Percentiles rank a stretch among this genome's conserved stretches.
Conservation (phyloP, 2,329 filamentous ascomycete species). For the Myriosclerotinia scirpicola region DNA sequence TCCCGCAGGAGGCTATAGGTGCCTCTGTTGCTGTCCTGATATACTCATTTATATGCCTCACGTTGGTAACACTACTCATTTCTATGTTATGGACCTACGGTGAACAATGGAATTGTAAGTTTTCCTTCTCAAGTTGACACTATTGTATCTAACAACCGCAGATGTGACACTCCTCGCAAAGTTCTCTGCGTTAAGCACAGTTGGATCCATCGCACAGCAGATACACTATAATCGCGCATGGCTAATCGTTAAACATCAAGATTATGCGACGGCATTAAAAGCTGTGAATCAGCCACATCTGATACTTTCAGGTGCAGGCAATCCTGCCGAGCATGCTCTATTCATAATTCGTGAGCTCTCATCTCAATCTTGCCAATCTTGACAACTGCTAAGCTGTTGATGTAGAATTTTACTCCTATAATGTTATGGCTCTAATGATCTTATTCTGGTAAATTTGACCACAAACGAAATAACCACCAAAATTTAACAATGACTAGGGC, state of each 20-base stretch:
- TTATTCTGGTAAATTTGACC: conserved; percentile 46
- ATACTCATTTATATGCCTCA: conserved; percentile 37
- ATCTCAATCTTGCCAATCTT: background rate
- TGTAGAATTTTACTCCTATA: conserved; percentile 52
- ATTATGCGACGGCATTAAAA: conserved; percentile 43
- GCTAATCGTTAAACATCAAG: conserved; percentile 32
- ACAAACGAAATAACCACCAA: background rate
- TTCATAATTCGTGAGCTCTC: conserved; percentile 49
- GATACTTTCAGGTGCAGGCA: conserved; percentile 46
- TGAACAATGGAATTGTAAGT: conserved; percentile 39
- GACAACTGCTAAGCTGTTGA: conserved; percentile 20
- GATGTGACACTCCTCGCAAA: conserved; percentile 37
- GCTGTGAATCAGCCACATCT: conserved; percentile 45
- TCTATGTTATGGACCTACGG: conserved; percentile 38
- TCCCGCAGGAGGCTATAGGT: conserved; percentile 35
- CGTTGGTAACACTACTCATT: conserved; percentile 31
- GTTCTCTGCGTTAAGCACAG: conserved; percentile 36
- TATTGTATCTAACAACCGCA: conserved; percentile 18
- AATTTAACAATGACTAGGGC: conserved; percentile 39
- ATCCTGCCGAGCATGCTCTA: conserved; percentile 46
- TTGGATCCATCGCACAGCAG: conserved; percentile 39
- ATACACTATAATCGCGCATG: conserved; percentile 37
- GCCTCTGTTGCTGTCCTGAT: conserved; percentile 35
- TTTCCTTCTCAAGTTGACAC: background rate
- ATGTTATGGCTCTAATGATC: conserved; percentile 49